These are phyloP conservation scores for Aschersonia sp. DNA, from an alignment of 2,329 filamentous ascomycete genomes.

Conservation along the genomic window DNA sequence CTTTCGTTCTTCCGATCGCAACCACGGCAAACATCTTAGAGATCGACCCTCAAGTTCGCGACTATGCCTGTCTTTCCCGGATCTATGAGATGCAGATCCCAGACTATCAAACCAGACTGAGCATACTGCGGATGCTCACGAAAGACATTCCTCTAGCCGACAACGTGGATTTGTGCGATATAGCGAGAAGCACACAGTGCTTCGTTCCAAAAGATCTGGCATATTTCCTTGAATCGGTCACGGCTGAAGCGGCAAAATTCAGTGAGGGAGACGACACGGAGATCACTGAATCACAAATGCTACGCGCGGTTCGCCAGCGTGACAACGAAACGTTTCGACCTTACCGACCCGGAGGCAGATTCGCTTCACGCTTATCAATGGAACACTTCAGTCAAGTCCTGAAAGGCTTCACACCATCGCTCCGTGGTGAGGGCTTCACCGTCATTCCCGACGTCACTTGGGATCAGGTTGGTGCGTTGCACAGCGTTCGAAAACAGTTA, in stretches of 20 bases:
- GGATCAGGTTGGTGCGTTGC: slow-evolving; percentile 78
- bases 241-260: slow-evolving; percentile 20
- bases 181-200: slow-evolving; percentile 78
- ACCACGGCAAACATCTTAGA: slow-evolving; percentile 83
- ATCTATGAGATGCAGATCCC: slow-evolving; percentile 84
- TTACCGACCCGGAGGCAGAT: background rate
- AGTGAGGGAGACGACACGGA: slow-evolving; percentile 14
- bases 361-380: slow-evolving; percentile 5
- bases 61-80: slow-evolving; percentile 64
- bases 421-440: slow-evolving; percentile 79
- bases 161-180: slow-evolving; percentile 56
- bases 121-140: slow-evolving; percentile 65
- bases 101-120: slow-evolving; percentile 59
- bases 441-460: slow-evolving; percentile 90
- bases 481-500: slow-evolving; percentile 66
- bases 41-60: slow-evolving; percentile 63
- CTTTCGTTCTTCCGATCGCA: slow-evolving; percentile 77
- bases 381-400: slow-evolving; percentile 61
- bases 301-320: slow-evolving; percentile 1
- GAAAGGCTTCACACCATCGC: slow-evolving; percentile 47
- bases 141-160: slow-evolving; percentile 47
- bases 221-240: slow-evolving; percentile 36
- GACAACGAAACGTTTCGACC: slow-evolving; percentile 1
- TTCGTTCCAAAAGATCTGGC: slow-evolving; percentile 87
- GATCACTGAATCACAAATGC: slow-evolving; percentile 1